Evolutionary conservation across 805 yeast genomes (phyloP), one percentile per base, ranked within the genome.

Genomic region (Metschnikowia arizonensis): DNA sequence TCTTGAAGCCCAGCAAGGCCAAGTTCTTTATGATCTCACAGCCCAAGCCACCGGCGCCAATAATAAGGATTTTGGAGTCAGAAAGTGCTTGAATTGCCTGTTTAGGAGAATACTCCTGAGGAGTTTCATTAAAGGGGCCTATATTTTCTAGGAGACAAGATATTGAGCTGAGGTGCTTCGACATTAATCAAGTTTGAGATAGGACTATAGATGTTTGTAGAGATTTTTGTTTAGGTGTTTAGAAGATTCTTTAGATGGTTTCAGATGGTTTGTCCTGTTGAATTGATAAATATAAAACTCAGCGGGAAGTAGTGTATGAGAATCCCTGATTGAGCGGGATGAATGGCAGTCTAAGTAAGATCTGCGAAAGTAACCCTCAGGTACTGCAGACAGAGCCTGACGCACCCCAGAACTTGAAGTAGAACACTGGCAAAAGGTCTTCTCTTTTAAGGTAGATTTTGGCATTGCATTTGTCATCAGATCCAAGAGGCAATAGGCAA

Each of bases 371-470:
- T 21, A 21, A 21, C 23, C 23, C 23, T 6, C 6, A 4, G 23
- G 23, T 6, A 21, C 23, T 21, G 23, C 23, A 21, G 4, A 21
- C 23, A 21, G 23, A 6, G 23, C 23, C 4, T 21, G 23, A 88
- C 14, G 99, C 99, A 48, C 99, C 99, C 63, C 99, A 83, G 48
- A 93, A 74, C 68, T 93, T 93, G 78, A 93, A 93, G 36, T 95
- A 85, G 65, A 93, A 95, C 4, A 93, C 99, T 0, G 99, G 98
- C 46, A 88, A 75, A 30, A 89, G 72, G 60, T 95, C 99, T 61
- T 93, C 99, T 54, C 99, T 78, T 61, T 93, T 93, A 54, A 93
- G 70, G 47, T 77, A 73, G 12, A 95, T 82, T 33, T 83, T 83
- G 36, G 96, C 74, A 42, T 85, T 86, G n/a, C 82, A 72, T 58